Percentiles rank a stretch among this genome's conserved stretches.
phyloP scores from a whole-genome alignment of 352 stramenopile species.

The Achlya hypogyna region DNA sequence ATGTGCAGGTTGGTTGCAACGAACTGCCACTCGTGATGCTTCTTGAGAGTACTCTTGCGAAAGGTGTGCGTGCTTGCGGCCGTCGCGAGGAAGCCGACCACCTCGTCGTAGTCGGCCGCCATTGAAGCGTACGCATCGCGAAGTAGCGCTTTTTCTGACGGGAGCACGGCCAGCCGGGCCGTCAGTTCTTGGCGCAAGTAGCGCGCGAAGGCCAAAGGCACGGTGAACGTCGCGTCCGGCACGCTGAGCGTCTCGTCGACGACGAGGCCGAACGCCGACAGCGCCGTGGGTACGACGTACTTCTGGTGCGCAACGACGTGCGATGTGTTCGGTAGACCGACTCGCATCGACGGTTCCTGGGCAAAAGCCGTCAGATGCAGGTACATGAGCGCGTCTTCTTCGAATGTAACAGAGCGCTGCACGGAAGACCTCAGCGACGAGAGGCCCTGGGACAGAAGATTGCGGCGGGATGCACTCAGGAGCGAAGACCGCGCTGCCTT shows the following conservation, averaged over 20 bases:
- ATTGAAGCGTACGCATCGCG: conserved; percentile 15
- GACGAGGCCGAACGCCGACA: conserved; percentile 39
- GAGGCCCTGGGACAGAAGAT: not conserved
- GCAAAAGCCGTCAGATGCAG: conserved; percentile 13
- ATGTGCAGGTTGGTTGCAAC: conserved; percentile 76
- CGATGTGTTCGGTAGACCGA: conserved; percentile 38
- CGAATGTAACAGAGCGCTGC: not conserved
- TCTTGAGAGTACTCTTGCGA: conserved; percentile 81
- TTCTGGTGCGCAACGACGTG: conserved; percentile 70
- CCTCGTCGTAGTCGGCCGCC: conserved; percentile 7
- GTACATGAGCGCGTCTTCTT: not conserved
- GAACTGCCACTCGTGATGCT: conserved; percentile 65
- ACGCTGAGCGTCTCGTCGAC: conserved; percentile 73
- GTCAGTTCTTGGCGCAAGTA: conserved; percentile 59
- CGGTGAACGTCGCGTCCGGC: conserved; percentile 55
- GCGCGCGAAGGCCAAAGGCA: conserved; percentile 64
- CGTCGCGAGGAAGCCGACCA: not conserved
- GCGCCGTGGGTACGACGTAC: conserved; percentile 57
- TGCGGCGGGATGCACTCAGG: not conserved
- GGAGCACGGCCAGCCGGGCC: conserved; percentile 39
- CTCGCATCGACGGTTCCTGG: not conserved
- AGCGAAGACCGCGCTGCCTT: not conserved
- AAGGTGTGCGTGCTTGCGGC: conserved; percentile 37
- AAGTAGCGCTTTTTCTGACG: conserved; percentile 48
- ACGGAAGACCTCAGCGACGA: not conserved